Evolutionary conservation across 768 basidiomycete species (phyloP), one percentile per base, ranked within the genome.

Genomic region (Pisolithus microcarpus): DNA sequence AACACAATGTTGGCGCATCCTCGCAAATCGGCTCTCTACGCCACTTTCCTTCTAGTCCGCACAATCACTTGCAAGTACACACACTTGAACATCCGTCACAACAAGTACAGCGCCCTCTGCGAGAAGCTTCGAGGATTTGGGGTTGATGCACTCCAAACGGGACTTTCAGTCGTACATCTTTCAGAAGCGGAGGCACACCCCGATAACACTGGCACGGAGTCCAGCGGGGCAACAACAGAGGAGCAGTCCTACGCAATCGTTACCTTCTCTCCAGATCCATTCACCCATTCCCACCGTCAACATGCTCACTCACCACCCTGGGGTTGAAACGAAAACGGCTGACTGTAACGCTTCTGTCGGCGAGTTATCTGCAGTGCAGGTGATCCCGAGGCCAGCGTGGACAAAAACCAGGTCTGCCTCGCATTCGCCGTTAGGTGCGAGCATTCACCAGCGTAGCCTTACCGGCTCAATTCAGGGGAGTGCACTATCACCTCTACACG

Each of bases 341-440:
- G 24, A 30, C 8, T 8, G 21, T 24, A 16, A 5, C 26, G n/a
- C 43, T 11, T 24, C 31, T 30, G 19, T 24, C 7, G 49, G 16
- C 26, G 50, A 61, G 31, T 47, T 52, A 38, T 40, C 56, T 11
- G 47, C 48, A 8, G 50, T 57, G 8, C 39, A 64, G 3, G 45
- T 65, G 38, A 18, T 39, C 9, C 64, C 63, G 43, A 52, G 34
- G 34, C 34, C 34, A 56, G 50, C 44, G 61, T 61, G 63, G 46
- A 60, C 64, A 15, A 61, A 63, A 55, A 59, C 65, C 18, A 62
- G 54, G 38, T 67, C 63, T 37, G 61, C 62, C 46, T 64, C 69
- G 24, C 64, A 57, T 46, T 68, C 69, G 18, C 68, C 59, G n/a
- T 49, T 67, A 47, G 55, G 56, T 23, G 52, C 57, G 26, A 64